These are phyloP conservation scores for Microbotryum intermedium DNA, from an alignment of 1,284 basidiomycete genomes.

Conservation along the genomic window DNA sequence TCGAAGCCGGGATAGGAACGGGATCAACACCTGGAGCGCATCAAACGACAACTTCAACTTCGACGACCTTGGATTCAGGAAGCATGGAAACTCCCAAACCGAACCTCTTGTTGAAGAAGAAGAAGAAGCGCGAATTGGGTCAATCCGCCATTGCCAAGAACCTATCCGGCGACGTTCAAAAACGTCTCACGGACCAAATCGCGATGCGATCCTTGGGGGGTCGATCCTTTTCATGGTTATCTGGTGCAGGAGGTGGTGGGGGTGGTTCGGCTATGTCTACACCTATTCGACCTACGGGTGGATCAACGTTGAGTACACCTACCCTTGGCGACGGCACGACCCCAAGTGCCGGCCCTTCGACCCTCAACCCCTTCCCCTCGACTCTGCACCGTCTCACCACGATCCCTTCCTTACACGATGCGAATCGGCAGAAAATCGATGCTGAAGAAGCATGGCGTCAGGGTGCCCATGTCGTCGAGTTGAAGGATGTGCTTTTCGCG, in stretches of 20 bases:
- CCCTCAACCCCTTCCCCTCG: background rate
- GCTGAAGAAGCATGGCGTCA: slow-evolving; percentile 21
- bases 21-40: background rate
- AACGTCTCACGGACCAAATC: slow-evolving; percentile 78
- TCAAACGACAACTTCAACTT: background rate
- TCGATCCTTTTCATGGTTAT: slow-evolving; percentile 74
- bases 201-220: slow-evolving; percentile 73
- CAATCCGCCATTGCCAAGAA: slow-evolving; percentile 72
- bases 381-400: slow-evolving; percentile 3
- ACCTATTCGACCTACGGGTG: background rate
- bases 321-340: slow-evolving; percentile 11
- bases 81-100: slow-evolving; percentile 45
- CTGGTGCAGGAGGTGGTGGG: slow-evolving; percentile 40
- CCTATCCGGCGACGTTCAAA: slow-evolving; percentile 77
- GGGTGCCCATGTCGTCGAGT: slow-evolving; percentile 29
- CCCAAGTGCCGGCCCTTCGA: background rate
- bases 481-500: slow-evolving; percentile 33
- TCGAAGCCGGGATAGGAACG: slow-evolving; percentile 1
- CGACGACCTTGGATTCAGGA: slow-evolving; percentile 7
- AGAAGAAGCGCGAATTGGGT: slow-evolving; percentile 48
- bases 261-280: slow-evolving; percentile 35
- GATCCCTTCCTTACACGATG: slow-evolving; percentile 20
- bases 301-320: background rate
- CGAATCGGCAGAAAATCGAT: slow-evolving; percentile 15
- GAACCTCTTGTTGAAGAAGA: slow-evolving; percentile 54